Evolutionary conservation across 208 protist genomes (phyloP), one percentile per base, ranked within the genome.

Genomic region (Wallacemonas sp.): DNA sequence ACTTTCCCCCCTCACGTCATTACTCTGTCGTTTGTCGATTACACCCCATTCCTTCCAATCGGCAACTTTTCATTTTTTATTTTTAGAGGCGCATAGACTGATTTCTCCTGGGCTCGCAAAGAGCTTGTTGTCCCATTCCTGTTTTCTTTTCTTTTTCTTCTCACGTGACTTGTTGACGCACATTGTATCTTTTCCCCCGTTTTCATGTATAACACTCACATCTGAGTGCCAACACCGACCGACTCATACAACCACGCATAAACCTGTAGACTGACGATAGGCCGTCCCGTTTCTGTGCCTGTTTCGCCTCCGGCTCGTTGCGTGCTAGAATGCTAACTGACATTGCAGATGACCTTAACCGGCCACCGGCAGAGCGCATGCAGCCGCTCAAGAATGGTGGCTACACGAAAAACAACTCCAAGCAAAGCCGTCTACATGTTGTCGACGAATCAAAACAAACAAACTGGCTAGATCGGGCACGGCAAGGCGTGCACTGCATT

Each of bases 401-500:
- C 46, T 67, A 68, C 57, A 11, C 48, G 8, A 66, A 67, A 32
- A 78, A 72, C 38, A 83, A 78, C 57, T 72, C 65, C 30, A 68
- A 55, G 1, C 60, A 75, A 32, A 76, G 56, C 17, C 78, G 74
- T 43, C 65, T 83, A 58, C 67, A 75, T 43, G 76, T 74, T 9
- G 78, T 90, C 5, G 81, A 94, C 69, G 82, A 92, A 70, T 88
- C 83, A 17, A 80, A 86, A 72, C 75, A 85, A 65, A 79, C 87
- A 44, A 74, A 71, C 36, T 90, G 83, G 78, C 65, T 93, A n/a
- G 85, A 93, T 60, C 70, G 87, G 14, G 76, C 75, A 4, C 74
- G 85, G 17, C 80, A 93, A 55, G 77, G 87, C 17, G 65, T 94
- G 30, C 85, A 96, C 72, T 93, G 90, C 64, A 90, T 73, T n/a